These are phyloP conservation scores for Fusarium solani-melongenae DNA, from an alignment of 2,329 filamentous ascomycete species.

Conservation along the genomic window DNA sequence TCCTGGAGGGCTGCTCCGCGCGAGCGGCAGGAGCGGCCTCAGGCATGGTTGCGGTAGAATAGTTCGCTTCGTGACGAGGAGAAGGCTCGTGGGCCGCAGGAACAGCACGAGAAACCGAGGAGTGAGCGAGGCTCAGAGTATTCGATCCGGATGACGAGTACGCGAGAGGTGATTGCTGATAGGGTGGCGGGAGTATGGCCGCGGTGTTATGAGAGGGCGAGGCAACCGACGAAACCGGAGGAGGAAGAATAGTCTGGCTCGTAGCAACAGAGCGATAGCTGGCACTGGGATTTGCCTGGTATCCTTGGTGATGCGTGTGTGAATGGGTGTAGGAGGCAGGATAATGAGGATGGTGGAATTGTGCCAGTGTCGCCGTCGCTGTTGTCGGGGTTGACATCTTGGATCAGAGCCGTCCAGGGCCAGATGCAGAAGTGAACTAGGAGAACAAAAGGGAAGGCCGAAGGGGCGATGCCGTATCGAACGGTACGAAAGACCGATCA, in stretches of 20 bases:
- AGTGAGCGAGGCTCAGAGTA: conserved; percentile 47
- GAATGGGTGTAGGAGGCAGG: conserved; percentile 63
- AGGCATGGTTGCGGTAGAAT: conserved; percentile 40
- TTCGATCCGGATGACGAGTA: conserved; percentile 48
- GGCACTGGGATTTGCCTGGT: conserved; percentile 42
- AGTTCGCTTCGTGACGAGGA: conserved; percentile 42
- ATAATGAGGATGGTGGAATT: neutral
- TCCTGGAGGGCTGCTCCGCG: conserved; percentile 53
- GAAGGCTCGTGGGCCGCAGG: conserved; percentile 47
- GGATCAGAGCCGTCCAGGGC: conserved; percentile 44
- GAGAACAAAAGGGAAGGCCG: conserved; percentile 13
- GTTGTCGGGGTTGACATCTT: conserved; percentile 85
- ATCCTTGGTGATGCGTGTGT: conserved; percentile 47
- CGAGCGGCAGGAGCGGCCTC: conserved; percentile 43
- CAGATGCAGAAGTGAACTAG: conserved; percentile 22
- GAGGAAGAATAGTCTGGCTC: conserved; percentile 44
- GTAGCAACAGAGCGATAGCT: conserved; percentile 46
- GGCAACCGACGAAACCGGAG: conserved; percentile 42
- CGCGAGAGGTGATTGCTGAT: conserved; percentile 44
- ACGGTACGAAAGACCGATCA: conserved; percentile 31
- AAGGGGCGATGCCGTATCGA: conserved; percentile 28
- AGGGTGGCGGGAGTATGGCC: conserved; percentile 40
- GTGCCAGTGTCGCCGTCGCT: conserved; percentile 49
- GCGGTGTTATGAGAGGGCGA: conserved; percentile 39
- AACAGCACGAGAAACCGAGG: conserved; percentile 43